phyloP scores from a whole-genome alignment of 2,329 filamentous ascomycete genomes.

The Aspergillus ochraceus region DNA sequence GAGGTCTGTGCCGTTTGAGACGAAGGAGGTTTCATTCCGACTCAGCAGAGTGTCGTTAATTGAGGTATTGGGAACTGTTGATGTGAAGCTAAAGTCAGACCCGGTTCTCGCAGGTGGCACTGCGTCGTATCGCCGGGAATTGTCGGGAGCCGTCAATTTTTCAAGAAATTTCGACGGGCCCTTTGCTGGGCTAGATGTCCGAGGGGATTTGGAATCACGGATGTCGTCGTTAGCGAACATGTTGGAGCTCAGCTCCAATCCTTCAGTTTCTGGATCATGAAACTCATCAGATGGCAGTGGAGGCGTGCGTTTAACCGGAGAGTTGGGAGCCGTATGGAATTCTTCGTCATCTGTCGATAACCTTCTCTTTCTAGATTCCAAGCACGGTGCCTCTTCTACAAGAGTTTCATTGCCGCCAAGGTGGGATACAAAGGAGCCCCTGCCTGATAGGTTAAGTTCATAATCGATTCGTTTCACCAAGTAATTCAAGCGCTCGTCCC shows the following conservation, averaged over 20 bases:
- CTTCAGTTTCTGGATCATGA: neutral
- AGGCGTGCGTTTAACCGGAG: conserved; percentile 21
- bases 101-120: conserved; percentile 10
- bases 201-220: conserved; percentile 10
- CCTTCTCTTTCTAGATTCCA: conserved; percentile 14
- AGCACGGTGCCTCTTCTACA: conserved; percentile 9
- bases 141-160: conserved; percentile 17
- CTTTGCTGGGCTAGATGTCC: neutral
- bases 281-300: neutral
- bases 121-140: conserved; percentile 19
- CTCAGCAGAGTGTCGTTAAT: conserved; percentile 12
- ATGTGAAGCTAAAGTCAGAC: conserved; percentile 24
- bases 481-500: conserved; percentile 26
- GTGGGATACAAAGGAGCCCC: conserved; percentile 17
- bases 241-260: neutral
- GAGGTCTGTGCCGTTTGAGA: conserved; percentile 24
- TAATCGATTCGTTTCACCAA: conserved; percentile 32
- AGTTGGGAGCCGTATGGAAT: conserved; percentile 33
- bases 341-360: conserved; percentile 24
- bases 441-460: conserved; percentile 31
- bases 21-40: conserved; percentile 26
- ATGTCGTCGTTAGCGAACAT: neutral
- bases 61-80: conserved; percentile 13
- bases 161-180: conserved; percentile 18
- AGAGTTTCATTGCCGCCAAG: neutral